These are phyloP conservation scores for Xanthoparmelia taractica DNA, from an alignment of 495 filamentous ascomycete species.

Conservation along the genomic window DNA sequence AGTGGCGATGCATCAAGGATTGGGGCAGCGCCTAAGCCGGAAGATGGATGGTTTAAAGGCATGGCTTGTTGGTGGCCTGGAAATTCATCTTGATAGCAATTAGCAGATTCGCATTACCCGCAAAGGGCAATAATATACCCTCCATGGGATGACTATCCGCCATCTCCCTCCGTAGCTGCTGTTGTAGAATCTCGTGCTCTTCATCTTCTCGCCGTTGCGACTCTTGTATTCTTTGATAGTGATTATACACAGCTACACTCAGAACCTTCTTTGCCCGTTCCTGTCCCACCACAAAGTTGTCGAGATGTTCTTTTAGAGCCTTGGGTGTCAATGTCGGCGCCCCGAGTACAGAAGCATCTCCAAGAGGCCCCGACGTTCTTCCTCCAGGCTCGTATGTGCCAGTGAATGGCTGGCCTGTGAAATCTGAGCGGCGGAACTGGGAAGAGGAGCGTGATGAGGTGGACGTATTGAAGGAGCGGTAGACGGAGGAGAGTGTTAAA, in stretches of 20 bases:
- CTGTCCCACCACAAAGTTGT: constrained; percentile 94
- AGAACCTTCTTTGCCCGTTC: constrained; percentile 93
- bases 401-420: constrained; percentile 59
- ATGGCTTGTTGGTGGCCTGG: constrained; percentile 62
- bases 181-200: constrained; percentile 53
- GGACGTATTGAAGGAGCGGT: constrained; percentile 31
- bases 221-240: constrained; percentile 84
- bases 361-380: constrained; percentile 51
- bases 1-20: constrained; percentile 53
- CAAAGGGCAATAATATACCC: constrained; percentile 35
- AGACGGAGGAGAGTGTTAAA: constrained; percentile 32
- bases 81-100: constrained; percentile 59
- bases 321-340: constrained; percentile 70
- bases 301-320: constrained; percentile 79
- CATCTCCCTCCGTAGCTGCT: constrained; percentile 43
- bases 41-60: constrained; percentile 29
- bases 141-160: constrained; percentile 46
- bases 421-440: constrained; percentile 57
- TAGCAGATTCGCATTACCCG: background rate
- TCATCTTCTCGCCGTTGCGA: constrained; percentile 68
- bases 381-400: constrained; percentile 66
- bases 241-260: constrained; percentile 91
- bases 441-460: constrained; percentile 31
- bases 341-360: constrained; percentile 51
- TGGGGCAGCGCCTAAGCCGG: constrained; percentile 32